Conservation (phyloP, 352 stramenopile genomes). For the Thalassiosira sp. region DNA sequence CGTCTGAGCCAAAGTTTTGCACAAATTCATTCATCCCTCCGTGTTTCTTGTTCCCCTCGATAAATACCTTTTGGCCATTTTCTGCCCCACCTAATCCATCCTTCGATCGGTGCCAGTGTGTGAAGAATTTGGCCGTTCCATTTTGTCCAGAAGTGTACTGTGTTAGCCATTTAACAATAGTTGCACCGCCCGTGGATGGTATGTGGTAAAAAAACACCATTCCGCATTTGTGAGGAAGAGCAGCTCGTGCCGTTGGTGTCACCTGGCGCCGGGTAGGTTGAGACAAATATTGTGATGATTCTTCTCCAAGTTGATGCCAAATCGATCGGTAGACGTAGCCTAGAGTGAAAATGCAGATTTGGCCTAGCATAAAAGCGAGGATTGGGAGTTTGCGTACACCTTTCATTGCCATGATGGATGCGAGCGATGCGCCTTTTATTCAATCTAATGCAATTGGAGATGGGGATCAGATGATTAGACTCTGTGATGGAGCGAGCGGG, state of each 20-base stretch:
- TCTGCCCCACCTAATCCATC: not conserved
- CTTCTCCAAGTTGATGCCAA: no score
- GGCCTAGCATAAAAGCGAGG: not conserved
- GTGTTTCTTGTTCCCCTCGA: not conserved
- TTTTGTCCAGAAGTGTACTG: not conserved
- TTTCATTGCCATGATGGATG: not conserved
- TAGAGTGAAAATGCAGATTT: not conserved
- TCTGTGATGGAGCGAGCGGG: no score
- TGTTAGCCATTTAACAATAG: slow-evolving; percentile 5
- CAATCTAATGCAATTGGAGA: no score
- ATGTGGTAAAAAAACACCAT: slow-evolving; percentile 18
- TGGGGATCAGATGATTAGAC: no score
- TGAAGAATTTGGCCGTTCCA: not conserved
- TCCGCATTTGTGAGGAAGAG: slow-evolving; percentile 12
- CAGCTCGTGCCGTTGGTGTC: not conserved
- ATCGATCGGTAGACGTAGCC: not conserved
- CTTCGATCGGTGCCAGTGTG: not conserved
- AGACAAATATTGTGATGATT: no score
- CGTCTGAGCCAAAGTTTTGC: slow-evolving; percentile 7
- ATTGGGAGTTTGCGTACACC: not conserved
- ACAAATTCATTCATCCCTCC: slow-evolving; percentile 25
- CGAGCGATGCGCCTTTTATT: no score
- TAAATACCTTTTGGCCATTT: not conserved
- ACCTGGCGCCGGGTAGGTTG: no score
- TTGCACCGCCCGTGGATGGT: slow-evolving; percentile 9